Conservation (phyloP, 2,329 filamentous ascomycete species). For the Pseudogymnoascus sp. region DNA sequence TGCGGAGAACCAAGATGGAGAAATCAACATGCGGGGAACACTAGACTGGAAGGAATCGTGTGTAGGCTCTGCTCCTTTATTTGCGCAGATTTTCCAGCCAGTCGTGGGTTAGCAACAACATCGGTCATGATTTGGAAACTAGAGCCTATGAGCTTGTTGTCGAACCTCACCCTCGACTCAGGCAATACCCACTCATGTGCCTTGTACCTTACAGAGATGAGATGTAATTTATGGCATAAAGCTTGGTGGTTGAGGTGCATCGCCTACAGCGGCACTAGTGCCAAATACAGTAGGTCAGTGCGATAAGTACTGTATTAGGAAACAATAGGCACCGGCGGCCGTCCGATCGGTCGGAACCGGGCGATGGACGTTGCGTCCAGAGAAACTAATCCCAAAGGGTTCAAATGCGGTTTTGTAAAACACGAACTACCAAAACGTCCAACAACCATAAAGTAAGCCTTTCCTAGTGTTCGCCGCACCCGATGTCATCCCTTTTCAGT, state of each 20-base stretch:
- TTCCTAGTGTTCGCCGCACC: not conserved
- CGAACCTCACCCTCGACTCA: not conserved
- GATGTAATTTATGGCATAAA: not conserved
- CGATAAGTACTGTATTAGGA: no score
- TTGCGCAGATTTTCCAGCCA: not conserved
- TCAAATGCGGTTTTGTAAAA: not conserved
- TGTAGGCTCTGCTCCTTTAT: not conserved
- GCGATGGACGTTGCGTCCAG: not conserved
- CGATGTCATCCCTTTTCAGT: not conserved
- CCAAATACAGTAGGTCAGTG: no score
- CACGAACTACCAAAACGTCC: no score
- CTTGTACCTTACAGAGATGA: not conserved
- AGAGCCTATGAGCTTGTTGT: not conserved
- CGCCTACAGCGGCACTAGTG: no score
- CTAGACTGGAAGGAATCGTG: not conserved
- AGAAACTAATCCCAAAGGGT: not conserved
- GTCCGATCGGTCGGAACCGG: not conserved
- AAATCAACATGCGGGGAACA: not conserved
- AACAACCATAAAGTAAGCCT: not conserved
- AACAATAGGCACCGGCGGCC: not conserved
- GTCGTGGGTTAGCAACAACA: not conserved
- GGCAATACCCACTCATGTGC: not conserved
- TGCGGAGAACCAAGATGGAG: no score
- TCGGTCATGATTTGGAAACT: not conserved
- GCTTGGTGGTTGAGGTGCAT: not conserved